Base-by-base conservation (phyloP, 805 yeast genomes). In the Saturnispora sanitii region DNA sequence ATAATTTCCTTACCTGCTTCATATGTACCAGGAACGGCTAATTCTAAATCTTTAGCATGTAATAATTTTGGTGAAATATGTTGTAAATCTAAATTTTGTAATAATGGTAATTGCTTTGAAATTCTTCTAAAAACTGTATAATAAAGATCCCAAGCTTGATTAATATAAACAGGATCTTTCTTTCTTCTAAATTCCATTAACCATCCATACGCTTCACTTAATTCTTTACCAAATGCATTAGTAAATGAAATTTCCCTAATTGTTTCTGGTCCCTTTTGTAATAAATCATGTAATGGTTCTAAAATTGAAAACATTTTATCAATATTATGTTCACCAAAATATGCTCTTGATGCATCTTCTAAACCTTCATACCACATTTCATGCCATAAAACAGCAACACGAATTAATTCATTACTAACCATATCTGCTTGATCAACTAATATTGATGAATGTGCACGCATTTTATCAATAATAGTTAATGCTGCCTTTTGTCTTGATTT, bases 361-460 rank as follows among this genome's bases (percentile, higher is more conserved):
- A 92, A 67, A 2, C 95, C 96, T 62, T 90, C 97, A 51, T 87
- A 88, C 98, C 99, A 92, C 56, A 82, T 81, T 54, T 92, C 99
- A 54, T 87, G 95, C 96, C 98, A 88, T 45, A 92, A 62, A 3
- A 90, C 96, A 1, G 97, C 96, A 15, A 87, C 95, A 49, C 97
- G 69, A 47, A 92, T 88, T 42, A 92, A 72, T 55, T 92, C 98
- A 49, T 79, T 79, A 62, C 95, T 83, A n/a, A 92, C 96, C 41
- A 88, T 60, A 50, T 87, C 96, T 0, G 96, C 88, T 56, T 92
- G 97, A 47, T 82, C 87, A 21, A 92, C 96, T 45, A 92, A 65
- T 0, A 67, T 63, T 0, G 96, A 73, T 33, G 95, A 83, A 51
- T 92, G 96, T 3, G 80, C 71, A 49, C 94, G 69, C 94, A 92